These are phyloP conservation scores for Penicillium diatomitis DNA, from an alignment of 495 filamentous ascomycete species.

Conservation along the genomic window DNA sequence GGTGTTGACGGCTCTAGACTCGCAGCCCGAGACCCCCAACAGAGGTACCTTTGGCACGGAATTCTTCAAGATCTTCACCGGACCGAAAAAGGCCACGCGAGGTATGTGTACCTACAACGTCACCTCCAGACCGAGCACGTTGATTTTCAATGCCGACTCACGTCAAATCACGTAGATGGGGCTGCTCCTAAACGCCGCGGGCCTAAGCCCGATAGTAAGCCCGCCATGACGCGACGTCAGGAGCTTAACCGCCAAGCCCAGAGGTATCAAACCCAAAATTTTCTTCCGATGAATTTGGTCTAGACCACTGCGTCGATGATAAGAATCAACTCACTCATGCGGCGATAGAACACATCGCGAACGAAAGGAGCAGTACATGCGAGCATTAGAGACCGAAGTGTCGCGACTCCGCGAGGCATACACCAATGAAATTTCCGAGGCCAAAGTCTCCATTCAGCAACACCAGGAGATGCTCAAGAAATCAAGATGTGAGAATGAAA, in stretches of 20 bases:
- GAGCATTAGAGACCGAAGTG: conserved; percentile 83
- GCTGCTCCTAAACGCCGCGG: conserved; percentile 81
- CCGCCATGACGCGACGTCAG: conserved; percentile 84
- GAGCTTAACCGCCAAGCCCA: conserved; percentile 95
- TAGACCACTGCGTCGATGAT: too few species aligned
- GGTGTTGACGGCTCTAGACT: conserved; percentile 9
- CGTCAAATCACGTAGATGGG: conserved; percentile 48
- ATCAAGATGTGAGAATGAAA: conserved; percentile 55
- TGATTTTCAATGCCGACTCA: too few species aligned
- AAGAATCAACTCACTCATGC: too few species aligned
- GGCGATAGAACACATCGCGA: conserved; percentile 76
- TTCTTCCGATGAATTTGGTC: not conserved
- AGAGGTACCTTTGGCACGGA: conserved; percentile 22
- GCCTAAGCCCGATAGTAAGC: conserved; percentile 94
- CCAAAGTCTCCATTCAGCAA: conserved; percentile 29
- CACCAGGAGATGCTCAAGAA: conserved; percentile 34
- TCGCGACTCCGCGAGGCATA: conserved; percentile 52
- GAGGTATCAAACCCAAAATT: conserved; percentile 47
- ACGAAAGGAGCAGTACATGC: conserved; percentile 92
- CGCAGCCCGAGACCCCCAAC: conserved; percentile 18
- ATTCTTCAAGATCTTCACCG: conserved; percentile 30
- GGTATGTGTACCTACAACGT: conserved; percentile 14
- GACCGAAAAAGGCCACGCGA: conserved; percentile 27
- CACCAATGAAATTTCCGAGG: conserved; percentile 30
- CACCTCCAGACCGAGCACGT: too few species aligned